Base-by-base conservation (phyloP, 768 basidiomycete species). In the Pulveroboletus ravenelii region DNA sequence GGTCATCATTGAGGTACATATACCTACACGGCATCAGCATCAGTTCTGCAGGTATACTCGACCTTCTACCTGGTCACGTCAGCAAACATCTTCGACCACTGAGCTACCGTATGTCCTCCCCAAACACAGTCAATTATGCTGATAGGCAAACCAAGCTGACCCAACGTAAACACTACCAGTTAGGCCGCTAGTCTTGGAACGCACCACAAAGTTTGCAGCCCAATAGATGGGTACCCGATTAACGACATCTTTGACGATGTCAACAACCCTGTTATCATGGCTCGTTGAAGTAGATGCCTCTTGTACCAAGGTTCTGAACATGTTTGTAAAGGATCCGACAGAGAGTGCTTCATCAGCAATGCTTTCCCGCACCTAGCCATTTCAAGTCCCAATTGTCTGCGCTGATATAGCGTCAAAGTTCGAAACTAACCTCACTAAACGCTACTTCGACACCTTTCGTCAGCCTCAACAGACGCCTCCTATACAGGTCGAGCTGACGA, bases 191-290 rank as follows among this genome's bases (percentile, higher is more conserved):
- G 15, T 6, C 31, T 14, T 25, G 14, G 9, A 9, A 55, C 83
- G 56, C 52, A 87, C 86, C 50, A 86, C 67, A 47, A 78, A 62
- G 30, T 77, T 70, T 10, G 76, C 75, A 27, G 83, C 72, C 84
- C 83, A 89, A 51, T 78, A 73, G 5, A 84, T 63, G 0, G 86
- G 80, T 35, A 85, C 51, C 25, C 74, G 61, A 53, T 88, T 84
- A 59, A 85, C 77, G 18, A 89, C 85, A 55, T 89, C 82, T 37
- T 70, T 71, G 7, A 88, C 77, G 34, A 89, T 74, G 60, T 89
- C 84, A 18, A 87, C 62, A 44, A 64, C 72, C 30, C 55, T 67
- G 41, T 41, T 45, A 9, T 37, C 5, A 9, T 9, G 6, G 14
- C 27, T 20, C 10, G 44, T 41, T 4, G 39, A 46, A 29, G 25